Percentiles rank a stretch among this genome's conserved stretches.
Conservation (phyloP, 257 asterid species). For the Agastache rugosa region DNA sequence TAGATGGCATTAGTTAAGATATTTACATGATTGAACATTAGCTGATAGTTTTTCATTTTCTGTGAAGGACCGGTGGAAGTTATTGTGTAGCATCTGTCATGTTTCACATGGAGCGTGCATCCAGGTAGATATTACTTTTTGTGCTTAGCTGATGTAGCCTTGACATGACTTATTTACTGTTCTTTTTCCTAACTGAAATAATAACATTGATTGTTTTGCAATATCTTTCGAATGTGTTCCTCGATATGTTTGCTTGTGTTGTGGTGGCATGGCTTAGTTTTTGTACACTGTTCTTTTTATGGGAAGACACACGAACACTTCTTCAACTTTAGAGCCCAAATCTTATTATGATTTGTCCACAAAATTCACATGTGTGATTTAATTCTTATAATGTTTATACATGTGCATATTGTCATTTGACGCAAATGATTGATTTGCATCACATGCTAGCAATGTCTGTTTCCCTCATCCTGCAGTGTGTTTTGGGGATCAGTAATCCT, state of each 20-base stretch:
- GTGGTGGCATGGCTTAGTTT: neutral
- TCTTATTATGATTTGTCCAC: neutral
- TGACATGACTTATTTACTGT: neutral
- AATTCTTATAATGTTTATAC: slow-evolving; percentile 10
- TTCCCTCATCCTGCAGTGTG: slow-evolving; percentile 19
- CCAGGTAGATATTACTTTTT: slow-evolving; percentile 65
- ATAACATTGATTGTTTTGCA: neutral
- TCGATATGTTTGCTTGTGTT: slow-evolving; percentile 21
- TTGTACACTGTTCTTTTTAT: slow-evolving; percentile 13
- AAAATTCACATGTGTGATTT: neutral
- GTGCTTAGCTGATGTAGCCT: slow-evolving; percentile 17
- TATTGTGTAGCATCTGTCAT: slow-evolving; percentile 86
- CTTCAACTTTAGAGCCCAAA: slow-evolving; percentile 26
- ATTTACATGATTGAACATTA: slow-evolving; percentile 30
- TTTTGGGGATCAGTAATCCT: slow-evolving; percentile 24
- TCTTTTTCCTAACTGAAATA: slow-evolving; percentile 27
- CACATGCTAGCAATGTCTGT: slow-evolving; percentile 27
- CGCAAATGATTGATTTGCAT: slow-evolving; percentile 17
- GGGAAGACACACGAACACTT: neutral
- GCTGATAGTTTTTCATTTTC: slow-evolving; percentile 34
- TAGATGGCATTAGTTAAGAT: slow-evolving; percentile 15
- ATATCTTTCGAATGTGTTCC: neutral
- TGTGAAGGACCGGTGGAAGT: slow-evolving; percentile 96
- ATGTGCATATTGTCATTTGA: neutral
- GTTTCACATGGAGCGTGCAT: slow-evolving; percentile 98